Evolutionary conservation across 1,139 yeast species (phyloP), one percentile per base, ranked within the genome.

Genomic region (Cylindricascospora bacillispora): DNA sequence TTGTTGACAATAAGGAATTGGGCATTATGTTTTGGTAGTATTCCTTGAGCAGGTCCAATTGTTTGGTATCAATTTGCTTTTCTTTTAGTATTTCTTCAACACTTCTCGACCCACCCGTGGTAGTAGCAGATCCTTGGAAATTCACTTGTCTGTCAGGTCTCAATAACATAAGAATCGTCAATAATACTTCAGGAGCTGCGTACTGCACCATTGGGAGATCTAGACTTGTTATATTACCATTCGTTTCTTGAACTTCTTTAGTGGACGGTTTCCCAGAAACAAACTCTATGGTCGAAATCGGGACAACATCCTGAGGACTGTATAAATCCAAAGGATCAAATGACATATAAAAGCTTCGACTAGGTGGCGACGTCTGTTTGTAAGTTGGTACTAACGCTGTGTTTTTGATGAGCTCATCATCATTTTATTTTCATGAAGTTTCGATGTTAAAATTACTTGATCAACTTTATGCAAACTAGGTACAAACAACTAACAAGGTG

Each of bases 131-230:
- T 3, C 31, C 22, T 13, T 43, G 38, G 33, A 82, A 81, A 47
- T 82, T 80, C 33, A 63, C 65, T 4, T 66, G 63, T 30, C 62
- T 62, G 14, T 62, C 64, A 0, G 73, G 74, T 2, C 69, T 57
- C 18, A 82, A 55, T 3, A 73, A 54, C 26, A 57, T 54, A 7
- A 83, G 53, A 0, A 76, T 48, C 1, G 63, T 45, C 2, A 57
- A 24, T 1, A 82, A 46, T 0, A 66, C 71, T 1, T 44, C 52
- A 3, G 54, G 55, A 0, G 80, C 66, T 0, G 93, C 83, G 21
- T 56, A 43, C 5, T 47, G 45, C 5, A 54, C 53, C 9, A 73
- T 40, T 0, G 95, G 95, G 6, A 83, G 57, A 48, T 83, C 95
- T 6, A 81, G 61, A 0, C 64, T 53, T 43, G 78, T 82, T 12